Conservation (phyloP, 306 rosid genomes). For the Ammopiptanthus mongolicus region DNA sequence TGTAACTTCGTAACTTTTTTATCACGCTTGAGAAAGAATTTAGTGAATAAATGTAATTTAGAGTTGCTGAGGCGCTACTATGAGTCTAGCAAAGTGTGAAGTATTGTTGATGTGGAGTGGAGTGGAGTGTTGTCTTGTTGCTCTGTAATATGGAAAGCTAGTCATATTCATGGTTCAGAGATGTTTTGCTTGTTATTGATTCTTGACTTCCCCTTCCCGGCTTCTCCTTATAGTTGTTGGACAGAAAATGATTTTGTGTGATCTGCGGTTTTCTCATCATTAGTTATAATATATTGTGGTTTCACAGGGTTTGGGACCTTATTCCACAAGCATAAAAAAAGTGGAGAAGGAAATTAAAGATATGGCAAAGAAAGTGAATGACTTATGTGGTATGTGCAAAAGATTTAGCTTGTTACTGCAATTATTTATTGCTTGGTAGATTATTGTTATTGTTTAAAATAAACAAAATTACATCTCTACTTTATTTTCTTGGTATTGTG, state of each 20-base stretch:
- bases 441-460: neutral
- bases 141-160: neutral
- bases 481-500: neutral
- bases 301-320: conserved; percentile 93
- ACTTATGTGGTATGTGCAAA: conserved; percentile 63
- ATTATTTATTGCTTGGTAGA: neutral
- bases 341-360: conserved; percentile 93
- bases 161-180: neutral
- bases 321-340: conserved; percentile 73
- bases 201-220: neutral
- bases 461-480: neutral
- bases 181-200: neutral
- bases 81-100: neutral
- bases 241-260: neutral
- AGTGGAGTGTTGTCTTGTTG: neutral
- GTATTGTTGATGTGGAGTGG: neutral
- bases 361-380: conserved; percentile 95
- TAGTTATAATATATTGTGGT: neutral
- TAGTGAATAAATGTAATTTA: neutral
- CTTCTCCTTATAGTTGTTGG: neutral
- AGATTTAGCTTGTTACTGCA: neutral
- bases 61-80: neutral
- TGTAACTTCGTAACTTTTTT: neutral
- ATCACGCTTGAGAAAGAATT: neutral
- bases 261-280: neutral